Conservation (phyloP, 768 basidiomycete genomes). For the Leccinum rimulosum region DNA sequence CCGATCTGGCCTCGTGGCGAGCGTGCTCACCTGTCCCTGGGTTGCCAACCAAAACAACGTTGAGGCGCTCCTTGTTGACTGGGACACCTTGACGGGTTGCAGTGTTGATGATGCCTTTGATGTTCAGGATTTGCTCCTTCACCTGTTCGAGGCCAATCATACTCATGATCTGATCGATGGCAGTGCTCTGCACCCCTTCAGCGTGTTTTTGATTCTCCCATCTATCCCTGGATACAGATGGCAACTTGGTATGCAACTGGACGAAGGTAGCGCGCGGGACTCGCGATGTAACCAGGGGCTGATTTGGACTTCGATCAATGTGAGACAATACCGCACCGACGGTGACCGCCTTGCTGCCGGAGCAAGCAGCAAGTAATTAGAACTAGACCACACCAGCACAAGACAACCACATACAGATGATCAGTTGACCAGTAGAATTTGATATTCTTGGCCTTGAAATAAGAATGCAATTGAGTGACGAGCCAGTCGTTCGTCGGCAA, state of each 20-base stretch:
- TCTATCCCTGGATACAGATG: background rate
- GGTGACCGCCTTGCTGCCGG: background rate
- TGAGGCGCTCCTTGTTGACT: background rate
- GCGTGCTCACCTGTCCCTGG: background rate
- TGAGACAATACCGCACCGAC: background rate
- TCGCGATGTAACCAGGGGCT: background rate
- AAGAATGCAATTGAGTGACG: background rate
- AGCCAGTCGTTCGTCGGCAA: background rate
- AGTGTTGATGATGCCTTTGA: background rate
- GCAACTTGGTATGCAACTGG: background rate
- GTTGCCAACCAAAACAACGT: background rate
- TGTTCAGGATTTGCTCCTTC: background rate
- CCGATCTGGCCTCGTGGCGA: background rate
- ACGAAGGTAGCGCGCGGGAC: background rate
- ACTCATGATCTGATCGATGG: background rate
- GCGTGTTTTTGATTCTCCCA: background rate
- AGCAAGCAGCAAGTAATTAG: background rate
- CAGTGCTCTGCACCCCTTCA: background rate
- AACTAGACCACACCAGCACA: background rate
- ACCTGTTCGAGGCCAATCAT: background rate
- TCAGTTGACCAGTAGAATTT: background rate
- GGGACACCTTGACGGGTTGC: background rate
- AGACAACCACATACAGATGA: background rate
- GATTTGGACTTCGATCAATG: background rate
- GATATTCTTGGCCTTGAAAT: background rate